Conservation (phyloP, 75 land plant genomes). For the Larix kaempferi region DNA sequence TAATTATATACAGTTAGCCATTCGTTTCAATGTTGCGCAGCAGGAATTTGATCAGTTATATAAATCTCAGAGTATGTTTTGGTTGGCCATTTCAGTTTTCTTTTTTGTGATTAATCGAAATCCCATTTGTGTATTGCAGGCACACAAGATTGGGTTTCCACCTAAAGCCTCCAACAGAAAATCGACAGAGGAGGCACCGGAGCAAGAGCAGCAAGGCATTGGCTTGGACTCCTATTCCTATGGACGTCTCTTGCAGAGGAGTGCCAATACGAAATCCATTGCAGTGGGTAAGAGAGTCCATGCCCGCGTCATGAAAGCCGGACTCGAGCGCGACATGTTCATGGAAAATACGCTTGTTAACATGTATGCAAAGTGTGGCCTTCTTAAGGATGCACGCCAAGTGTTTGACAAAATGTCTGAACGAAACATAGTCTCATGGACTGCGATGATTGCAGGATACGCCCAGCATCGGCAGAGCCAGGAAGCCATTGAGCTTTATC, state of each 20-base stretch:
- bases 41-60: background rate
- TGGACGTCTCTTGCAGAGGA: constrained; percentile 11
- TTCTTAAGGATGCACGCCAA: constrained; percentile 39
- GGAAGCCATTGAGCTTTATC: constrained; percentile 42
- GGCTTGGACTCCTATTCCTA: background rate
- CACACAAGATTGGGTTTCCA: background rate
- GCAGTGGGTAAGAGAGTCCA: constrained; percentile 23
- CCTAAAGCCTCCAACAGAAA: background rate
- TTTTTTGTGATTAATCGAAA: background rate
- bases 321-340: constrained; percentile 10
- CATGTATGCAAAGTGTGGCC: constrained; percentile 36
- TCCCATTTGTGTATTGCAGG: background rate
- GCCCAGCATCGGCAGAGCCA: constrained; percentile 35
- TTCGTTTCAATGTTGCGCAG: background rate
- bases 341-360: constrained; percentile 31
- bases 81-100: background rate
- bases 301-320: constrained; percentile 21
- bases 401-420: constrained; percentile 38
- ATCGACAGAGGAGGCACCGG: background rate
- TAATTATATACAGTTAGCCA: background rate
- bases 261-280: constrained; percentile 4
- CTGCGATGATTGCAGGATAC: constrained; percentile 53
- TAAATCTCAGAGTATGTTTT: background rate
- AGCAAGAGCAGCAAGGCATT: constrained; percentile 1
- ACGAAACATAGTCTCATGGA: constrained; percentile 71